phyloP scores from a whole-genome alignment of 2,329 filamentous ascomycete species.

The Fonsecaea erecta region DNA sequence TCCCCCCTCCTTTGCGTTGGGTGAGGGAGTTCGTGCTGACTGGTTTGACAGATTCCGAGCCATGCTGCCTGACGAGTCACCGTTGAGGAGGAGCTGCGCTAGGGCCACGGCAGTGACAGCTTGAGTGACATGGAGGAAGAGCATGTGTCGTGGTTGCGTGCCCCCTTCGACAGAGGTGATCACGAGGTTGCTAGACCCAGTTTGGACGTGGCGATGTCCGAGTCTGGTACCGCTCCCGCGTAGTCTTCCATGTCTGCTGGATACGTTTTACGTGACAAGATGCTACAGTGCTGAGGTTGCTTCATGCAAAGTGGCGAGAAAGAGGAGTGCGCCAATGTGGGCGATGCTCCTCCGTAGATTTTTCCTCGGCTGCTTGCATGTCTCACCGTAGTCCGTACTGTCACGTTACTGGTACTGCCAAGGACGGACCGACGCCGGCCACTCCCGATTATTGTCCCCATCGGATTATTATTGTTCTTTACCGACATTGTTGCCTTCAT shows the following conservation, averaged over 20 bases:
- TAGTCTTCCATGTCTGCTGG: neutral
- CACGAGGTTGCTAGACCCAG: conserved; percentile 24
- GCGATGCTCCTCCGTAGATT: neutral
- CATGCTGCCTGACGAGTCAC: conserved; percentile 32
- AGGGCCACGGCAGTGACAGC: neutral
- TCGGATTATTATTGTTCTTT: too few species aligned
- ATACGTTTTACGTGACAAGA: too few species aligned
- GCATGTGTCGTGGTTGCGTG: neutral
- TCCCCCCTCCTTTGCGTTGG: conserved; percentile 12
- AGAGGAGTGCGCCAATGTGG: neutral
- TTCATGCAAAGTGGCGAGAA: neutral
- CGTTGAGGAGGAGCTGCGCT: conserved; percentile 12
- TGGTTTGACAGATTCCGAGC: conserved; percentile 24
- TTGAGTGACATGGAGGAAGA: neutral
- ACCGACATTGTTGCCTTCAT: neutral
- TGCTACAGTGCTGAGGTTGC: too few species aligned
- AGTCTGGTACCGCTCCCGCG: conserved; percentile 16
- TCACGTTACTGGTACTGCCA: neutral
- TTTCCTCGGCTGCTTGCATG: neutral
- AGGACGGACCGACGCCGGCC: neutral
- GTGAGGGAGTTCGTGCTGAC: conserved; percentile 14
- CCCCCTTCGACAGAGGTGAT: conserved; percentile 10
- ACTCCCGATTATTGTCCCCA: neutral
- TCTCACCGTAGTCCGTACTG: neutral
- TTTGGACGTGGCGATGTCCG: neutral